Evolutionary conservation across 176 grass and related monocot species (phyloP).

Genomic region (Pontederia crassipes): DNA sequence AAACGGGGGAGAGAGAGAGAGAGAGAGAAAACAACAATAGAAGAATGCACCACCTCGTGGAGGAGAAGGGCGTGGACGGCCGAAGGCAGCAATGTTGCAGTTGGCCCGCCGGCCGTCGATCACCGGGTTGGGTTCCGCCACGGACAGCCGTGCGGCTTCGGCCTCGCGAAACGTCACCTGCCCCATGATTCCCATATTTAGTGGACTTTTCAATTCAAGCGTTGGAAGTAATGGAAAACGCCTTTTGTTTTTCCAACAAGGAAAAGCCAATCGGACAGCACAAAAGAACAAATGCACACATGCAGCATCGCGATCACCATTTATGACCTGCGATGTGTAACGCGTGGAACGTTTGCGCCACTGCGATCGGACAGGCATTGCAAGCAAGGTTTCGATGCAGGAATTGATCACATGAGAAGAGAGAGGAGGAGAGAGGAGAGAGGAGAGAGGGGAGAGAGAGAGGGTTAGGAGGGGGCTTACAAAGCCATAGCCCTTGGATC

Average conservation of each 20-base stretch:
- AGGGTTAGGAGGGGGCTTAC: slow-evolving; percentile 27
- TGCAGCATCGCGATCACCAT: too few relatives aligned
- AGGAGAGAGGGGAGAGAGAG: neutral
- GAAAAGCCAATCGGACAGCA: neutral
- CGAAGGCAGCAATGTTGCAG: slow-evolving; percentile 93
- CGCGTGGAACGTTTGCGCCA: too few relatives aligned
- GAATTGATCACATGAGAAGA: neutral
- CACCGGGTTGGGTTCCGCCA: slow-evolving; percentile 74
- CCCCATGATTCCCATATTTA: neutral
- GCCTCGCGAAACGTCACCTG: slow-evolving; percentile 87
- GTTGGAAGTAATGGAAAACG: neutral
- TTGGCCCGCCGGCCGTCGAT: slow-evolving; percentile 88
- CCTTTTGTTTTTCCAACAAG: neutral
- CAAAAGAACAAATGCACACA: neutral
- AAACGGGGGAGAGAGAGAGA: neutral
- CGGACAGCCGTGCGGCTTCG: slow-evolving; percentile 55
- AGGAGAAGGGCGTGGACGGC: slow-evolving; percentile 45
- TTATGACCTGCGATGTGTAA: too few relatives aligned
- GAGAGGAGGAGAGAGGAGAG: neutral
- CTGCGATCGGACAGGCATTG: neutral
- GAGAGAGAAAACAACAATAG: neutral
- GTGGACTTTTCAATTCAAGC: neutral
- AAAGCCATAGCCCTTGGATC: slow-evolving; percentile 97
- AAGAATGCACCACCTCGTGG: slow-evolving; percentile 36
- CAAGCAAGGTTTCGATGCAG: neutral